A percentile compares a stretch with the other conserved stretches of the same genome.
phyloP scores from a whole-genome alignment of 1,139 yeast genomes.

The Torulaspora pretoriensis region DNA sequence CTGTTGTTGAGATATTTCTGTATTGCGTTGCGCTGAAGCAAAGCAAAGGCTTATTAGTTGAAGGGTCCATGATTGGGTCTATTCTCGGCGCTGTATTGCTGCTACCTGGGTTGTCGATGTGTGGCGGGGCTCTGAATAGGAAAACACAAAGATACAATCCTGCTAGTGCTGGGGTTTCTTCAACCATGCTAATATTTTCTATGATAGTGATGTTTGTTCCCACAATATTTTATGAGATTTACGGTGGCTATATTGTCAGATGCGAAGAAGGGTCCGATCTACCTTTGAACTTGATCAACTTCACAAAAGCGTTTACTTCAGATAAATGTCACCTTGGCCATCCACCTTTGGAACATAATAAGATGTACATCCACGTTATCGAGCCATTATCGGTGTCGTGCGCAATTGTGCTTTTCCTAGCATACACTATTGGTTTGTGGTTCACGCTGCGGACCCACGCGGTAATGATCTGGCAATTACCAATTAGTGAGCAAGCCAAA shows the following conservation, averaged over 20 bases:
- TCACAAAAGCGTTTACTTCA: slow-evolving; percentile 17
- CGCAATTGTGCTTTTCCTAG: slow-evolving; percentile 72
- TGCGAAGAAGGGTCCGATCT: slow-evolving; percentile 43
- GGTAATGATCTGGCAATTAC: slow-evolving; percentile 88
- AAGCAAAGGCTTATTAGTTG: slow-evolving; percentile 83
- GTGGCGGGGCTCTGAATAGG: slow-evolving; percentile 87
- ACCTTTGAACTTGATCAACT: slow-evolving; percentile 38
- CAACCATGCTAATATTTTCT: slow-evolving; percentile 91
- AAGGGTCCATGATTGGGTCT: slow-evolving; percentile 96
- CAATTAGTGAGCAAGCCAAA: slow-evolving; percentile 37
- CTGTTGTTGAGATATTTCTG: slow-evolving; percentile 86
- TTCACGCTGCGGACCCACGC: slow-evolving; percentile 96
- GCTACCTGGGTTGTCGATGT: slow-evolving; percentile 93
- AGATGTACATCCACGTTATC: slow-evolving; percentile 58
- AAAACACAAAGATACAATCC: slow-evolving; percentile 96
- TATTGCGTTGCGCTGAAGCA: slow-evolving; percentile 89
- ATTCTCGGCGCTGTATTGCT: slow-evolving; percentile 87
- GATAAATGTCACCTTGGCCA: slow-evolving; percentile 75
- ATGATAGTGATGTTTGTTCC: slow-evolving; percentile 93
- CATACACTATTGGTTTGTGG: slow-evolving; percentile 86
- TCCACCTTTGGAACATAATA: slow-evolving; percentile 63
- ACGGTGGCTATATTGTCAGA: slow-evolving; percentile 78
- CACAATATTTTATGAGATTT: slow-evolving; percentile 81
- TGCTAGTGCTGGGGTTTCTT: slow-evolving; percentile 92
- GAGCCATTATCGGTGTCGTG: slow-evolving; percentile 81